Conservation (phyloP, 2,329 filamentous ascomycete genomes). For the Fusarium abutilonis region DNA sequence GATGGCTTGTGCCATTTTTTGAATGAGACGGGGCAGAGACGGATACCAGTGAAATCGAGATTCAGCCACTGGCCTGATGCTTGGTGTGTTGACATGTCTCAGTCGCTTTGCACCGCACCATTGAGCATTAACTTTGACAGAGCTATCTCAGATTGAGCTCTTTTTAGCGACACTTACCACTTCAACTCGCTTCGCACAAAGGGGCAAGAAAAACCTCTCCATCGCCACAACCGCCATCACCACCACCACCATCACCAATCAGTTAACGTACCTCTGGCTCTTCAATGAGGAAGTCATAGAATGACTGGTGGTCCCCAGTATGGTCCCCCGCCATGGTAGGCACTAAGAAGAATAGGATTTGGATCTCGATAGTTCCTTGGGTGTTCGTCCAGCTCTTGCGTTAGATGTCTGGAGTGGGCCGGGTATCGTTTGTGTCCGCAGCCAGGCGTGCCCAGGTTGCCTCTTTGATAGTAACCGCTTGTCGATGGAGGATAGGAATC, state of each 20-base stretch:
- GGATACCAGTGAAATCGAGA: slow-evolving; percentile 32
- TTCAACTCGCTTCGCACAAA: slow-evolving; percentile 23
- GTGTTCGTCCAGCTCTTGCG: slow-evolving; percentile 26
- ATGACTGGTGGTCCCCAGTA: slow-evolving; percentile 38
- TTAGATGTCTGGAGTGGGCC: slow-evolving; percentile 17
- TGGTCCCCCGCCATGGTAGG: slow-evolving; percentile 42
- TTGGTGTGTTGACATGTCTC: slow-evolving; percentile 37
- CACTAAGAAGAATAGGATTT: slow-evolving; percentile 15
- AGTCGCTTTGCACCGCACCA: slow-evolving; percentile 11
- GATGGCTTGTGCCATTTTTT: slow-evolving; percentile 18
- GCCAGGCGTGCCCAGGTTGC: slow-evolving; percentile 20
- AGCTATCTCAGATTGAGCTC: neutral
- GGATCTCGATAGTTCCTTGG: slow-evolving; percentile 11
- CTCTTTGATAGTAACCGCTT: slow-evolving; percentile 15
- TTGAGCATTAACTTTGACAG: slow-evolving; percentile 21
- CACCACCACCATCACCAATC: neutral
- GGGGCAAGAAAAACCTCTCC: slow-evolving; percentile 15
- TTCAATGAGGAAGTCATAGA: slow-evolving; percentile 47
- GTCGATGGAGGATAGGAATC: slow-evolving; percentile 13
- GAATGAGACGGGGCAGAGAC: slow-evolving; percentile 10
- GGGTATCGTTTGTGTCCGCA: slow-evolving; percentile 22
- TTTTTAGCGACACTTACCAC: slow-evolving; percentile 11
- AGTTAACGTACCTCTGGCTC: slow-evolving; percentile 42
- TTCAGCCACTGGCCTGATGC: slow-evolving; percentile 44
- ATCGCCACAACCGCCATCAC: neutral